phyloP scores from a whole-genome alignment of 768 basidiomycete species.

The Lyophyllum shimeji region DNA sequence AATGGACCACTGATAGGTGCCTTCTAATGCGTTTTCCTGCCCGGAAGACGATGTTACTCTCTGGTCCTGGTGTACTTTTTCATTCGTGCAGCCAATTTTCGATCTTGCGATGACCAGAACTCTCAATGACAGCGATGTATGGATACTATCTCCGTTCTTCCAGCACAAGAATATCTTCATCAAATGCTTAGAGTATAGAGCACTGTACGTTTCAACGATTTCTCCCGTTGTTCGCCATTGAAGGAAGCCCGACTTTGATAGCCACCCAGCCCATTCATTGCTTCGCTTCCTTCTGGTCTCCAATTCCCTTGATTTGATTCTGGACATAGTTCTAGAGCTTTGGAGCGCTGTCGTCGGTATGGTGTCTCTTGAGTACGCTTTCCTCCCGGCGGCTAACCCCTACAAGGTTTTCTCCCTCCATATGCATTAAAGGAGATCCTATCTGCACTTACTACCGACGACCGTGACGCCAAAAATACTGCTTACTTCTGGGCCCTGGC shows the following conservation, averaged over 20 bases:
- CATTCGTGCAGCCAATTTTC: constrained; percentile 65
- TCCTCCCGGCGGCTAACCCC: not conserved
- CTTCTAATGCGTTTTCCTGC: constrained; percentile 48
- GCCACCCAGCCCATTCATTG: constrained; percentile 55
- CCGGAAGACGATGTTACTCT: constrained; percentile 66
- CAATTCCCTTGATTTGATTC: constrained; percentile 67
- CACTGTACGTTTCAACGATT: constrained; percentile 27
- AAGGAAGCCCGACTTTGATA: constrained; percentile 18
- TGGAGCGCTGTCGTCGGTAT: constrained; percentile 58
- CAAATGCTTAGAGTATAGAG: constrained; percentile 57
- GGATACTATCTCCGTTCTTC: constrained; percentile 68
- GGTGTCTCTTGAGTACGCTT: constrained; percentile 10
- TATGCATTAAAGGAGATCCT: constrained; percentile 66
- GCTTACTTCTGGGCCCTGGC: constrained; percentile 62
- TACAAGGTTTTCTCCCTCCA: constrained; percentile 61
- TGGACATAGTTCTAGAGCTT: constrained; percentile 56
- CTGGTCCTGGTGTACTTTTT: constrained; percentile 66
- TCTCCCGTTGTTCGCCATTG: not conserved
- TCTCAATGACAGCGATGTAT: constrained; percentile 52
- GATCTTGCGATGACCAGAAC: constrained; percentile 50
- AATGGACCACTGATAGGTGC: constrained; percentile 34
- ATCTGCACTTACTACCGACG: constrained; percentile 42
- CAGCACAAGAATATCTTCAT: constrained; percentile 65
- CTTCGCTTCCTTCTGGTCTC: constrained; percentile 62
- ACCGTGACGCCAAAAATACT: constrained; percentile 36